phyloP scores from a whole-genome alignment of 805 yeast species.

The Candida dendrica region DNA sequence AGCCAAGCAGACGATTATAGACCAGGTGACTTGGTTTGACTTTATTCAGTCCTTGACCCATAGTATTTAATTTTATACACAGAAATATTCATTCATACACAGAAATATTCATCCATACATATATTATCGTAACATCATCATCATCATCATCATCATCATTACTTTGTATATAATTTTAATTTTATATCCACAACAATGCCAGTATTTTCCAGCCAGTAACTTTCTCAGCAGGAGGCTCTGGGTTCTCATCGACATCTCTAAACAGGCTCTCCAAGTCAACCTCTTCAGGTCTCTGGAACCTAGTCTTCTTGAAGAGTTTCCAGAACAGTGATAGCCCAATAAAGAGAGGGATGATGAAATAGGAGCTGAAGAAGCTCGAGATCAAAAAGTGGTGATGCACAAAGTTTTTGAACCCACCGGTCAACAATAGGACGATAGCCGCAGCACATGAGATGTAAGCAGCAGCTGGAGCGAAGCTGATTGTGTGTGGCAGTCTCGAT shows the following conservation, averaged over 20 bases:
- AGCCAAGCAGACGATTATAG: not conserved
- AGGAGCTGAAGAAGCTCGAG: not conserved
- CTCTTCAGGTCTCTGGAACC: constrained; percentile 24
- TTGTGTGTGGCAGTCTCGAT: constrained; percentile 23
- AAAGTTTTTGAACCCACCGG: constrained; percentile 26
- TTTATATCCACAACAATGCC: constrained; percentile 1
- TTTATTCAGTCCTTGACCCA: not conserved
- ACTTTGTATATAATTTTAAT: no score
- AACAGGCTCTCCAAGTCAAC: constrained; percentile 29
- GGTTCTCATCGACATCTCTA: constrained; percentile 17
- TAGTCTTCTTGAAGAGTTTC: constrained; percentile 21
- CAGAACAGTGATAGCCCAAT: constrained; percentile 19
- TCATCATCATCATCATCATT: no score
- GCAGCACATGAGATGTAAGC: constrained; percentile 21
- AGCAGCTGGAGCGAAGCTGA: constrained; percentile 17
- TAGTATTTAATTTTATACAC: no score
- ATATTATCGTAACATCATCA: no score
- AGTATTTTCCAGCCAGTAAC: constrained; percentile 1
- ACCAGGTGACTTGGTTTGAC: not conserved
- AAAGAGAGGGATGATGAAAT: constrained; percentile 14
- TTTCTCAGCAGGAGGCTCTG: constrained; percentile 9
- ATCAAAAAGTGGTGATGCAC: constrained; percentile 18
- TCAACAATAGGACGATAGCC: constrained; percentile 19
- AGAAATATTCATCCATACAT: no score
- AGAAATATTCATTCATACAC: no score